phyloP scores from a whole-genome alignment of 2,329 filamentous ascomycete species.

The Colletotrichum sp. region DNA sequence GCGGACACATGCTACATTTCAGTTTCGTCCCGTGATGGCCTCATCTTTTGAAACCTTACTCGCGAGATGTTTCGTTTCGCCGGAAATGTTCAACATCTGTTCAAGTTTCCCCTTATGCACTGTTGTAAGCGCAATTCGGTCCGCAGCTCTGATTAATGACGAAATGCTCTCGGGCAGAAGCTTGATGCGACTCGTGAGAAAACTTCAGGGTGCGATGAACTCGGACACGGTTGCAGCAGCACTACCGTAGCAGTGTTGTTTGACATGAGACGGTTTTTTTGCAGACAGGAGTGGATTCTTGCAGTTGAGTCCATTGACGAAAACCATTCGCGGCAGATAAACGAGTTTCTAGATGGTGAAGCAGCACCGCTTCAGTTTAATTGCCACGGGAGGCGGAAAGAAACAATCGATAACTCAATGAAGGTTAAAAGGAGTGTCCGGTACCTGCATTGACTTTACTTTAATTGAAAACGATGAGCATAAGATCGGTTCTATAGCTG shows the following conservation, averaged over 20 bases:
- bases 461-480: neutral
- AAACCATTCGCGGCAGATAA: neutral
- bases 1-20: neutral
- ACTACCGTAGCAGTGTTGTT: neutral
- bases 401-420: neutral
- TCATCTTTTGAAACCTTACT: neutral
- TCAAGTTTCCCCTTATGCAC: neutral
- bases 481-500: neutral
- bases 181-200: neutral
- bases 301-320: neutral
- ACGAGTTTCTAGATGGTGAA: neutral
- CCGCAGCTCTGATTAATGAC: neutral
- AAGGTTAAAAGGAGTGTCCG: neutral
- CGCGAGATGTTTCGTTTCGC: neutral
- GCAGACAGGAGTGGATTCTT: neutral
- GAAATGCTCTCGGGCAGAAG: neutral
- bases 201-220: neutral
- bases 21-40: conserved; percentile 4
- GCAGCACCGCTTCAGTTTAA: neutral
- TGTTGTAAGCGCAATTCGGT: neutral
- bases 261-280: neutral
- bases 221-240: neutral
- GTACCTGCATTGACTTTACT: neutral
- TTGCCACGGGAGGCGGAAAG: neutral
- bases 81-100: neutral